phyloP scores from a whole-genome alignment of 352 stramenopile species.

The Phytophthora kernoviae region DNA sequence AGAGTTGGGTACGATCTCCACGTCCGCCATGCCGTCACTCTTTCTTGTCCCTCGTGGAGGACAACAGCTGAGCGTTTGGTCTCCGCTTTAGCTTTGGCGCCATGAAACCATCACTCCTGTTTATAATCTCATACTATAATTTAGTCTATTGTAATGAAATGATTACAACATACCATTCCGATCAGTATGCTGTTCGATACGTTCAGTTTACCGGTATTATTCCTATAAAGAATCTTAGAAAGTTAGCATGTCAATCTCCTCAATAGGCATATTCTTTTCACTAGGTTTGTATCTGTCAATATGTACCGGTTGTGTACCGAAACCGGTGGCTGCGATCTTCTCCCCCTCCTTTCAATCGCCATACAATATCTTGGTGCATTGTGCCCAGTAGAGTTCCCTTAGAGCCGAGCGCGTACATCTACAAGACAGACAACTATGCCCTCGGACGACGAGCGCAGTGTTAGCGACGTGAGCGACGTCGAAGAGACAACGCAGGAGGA shows the following conservation, averaged over 20 bases:
- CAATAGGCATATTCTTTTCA: too few relatives aligned
- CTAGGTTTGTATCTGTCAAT: too few relatives aligned
- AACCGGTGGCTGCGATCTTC: slow-evolving; percentile 5
- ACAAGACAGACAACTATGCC: slow-evolving; percentile 38
- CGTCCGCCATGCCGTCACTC: slow-evolving; percentile 9
- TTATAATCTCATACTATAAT: too few relatives aligned
- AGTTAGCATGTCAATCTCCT: too few relatives aligned
- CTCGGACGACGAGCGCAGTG: slow-evolving; percentile 43
- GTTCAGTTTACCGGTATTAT: too few relatives aligned
- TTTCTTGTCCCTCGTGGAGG: background rate
- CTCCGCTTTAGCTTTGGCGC: slow-evolving; percentile 10
- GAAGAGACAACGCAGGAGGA: slow-evolving; percentile 64
- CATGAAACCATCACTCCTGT: background rate
- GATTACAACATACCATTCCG: too few relatives aligned
- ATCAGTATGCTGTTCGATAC: too few relatives aligned
- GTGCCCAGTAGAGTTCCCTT: slow-evolving; percentile 14
- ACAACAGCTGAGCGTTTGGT: background rate
- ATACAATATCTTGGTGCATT: slow-evolving; percentile 21
- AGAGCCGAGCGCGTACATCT: slow-evolving; percentile 1
- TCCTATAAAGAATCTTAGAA: too few relatives aligned
- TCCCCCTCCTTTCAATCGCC: background rate
- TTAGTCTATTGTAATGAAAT: too few relatives aligned
- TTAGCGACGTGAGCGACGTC: slow-evolving; percentile 78
- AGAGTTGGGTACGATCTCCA: slow-evolving; percentile 57
- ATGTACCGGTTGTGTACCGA: too few relatives aligned